Percentiles rank a stretch among this genome's conserved stretches.
Evolutionary conservation across 2,329 filamentous ascomycete species (phyloP).

Genomic region (Diaporthe ampelina): DNA sequence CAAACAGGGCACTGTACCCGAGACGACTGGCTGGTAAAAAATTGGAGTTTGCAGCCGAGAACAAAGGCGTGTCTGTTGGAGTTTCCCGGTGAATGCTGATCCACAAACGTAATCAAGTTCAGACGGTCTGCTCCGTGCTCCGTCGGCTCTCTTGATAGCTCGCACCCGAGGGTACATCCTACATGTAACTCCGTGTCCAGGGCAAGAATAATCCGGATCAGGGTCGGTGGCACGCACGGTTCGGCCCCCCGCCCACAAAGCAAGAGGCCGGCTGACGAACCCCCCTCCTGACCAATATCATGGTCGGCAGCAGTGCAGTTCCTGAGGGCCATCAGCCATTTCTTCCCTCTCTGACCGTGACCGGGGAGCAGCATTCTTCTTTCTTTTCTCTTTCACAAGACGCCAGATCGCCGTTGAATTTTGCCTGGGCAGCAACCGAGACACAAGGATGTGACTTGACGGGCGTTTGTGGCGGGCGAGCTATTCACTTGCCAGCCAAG

Average conservation of each 20-base stretch:
- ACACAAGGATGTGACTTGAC: constrained; percentile 26
- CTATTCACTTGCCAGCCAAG: background rate
- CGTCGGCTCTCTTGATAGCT: background rate
- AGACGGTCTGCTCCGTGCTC: constrained; percentile 28
- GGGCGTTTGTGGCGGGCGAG: constrained; percentile 17
- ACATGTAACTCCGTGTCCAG: background rate
- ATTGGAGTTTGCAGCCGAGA: background rate
- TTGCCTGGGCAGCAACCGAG: constrained; percentile 18
- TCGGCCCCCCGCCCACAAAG: constrained; percentile 13
- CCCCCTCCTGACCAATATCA: background rate
- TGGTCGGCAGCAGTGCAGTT: background rate
- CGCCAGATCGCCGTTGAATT: constrained; percentile 21
- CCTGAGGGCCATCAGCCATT: too few relatives aligned
- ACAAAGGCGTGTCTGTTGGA: background rate
- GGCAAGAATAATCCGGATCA: constrained; percentile 26
- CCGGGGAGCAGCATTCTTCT: background rate
- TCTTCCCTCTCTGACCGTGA: background rate
- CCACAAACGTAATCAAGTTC: background rate
- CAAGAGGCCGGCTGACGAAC: background rate
- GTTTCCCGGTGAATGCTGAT: background rate
- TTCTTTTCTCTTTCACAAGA: background rate
- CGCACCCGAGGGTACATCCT: constrained; percentile 1
- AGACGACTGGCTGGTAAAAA: background rate
- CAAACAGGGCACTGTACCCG: constrained; percentile 24
- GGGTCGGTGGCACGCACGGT: constrained; percentile 27